Base-by-base conservation (phyloP, 2,329 filamentous ascomycete species). In the Pyrenochaeta sp. region DNA sequence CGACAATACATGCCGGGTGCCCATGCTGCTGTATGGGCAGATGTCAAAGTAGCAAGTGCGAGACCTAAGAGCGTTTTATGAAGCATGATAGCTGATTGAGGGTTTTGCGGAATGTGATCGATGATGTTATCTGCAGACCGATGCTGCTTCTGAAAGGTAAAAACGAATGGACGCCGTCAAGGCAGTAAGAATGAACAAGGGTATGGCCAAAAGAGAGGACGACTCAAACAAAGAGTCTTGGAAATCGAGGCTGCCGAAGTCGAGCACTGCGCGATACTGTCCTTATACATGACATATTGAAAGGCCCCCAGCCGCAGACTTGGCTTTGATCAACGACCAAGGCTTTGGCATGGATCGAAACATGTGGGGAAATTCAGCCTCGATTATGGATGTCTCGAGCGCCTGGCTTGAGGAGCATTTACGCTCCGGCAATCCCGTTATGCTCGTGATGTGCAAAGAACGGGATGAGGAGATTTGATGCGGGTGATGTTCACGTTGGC, bases 1-100 rank as follows among this genome's bases (percentile, higher is more conserved):
- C 67, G 53, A 44, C 72, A 75, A 57, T 73, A 74, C 72, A 74
- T 74, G 28, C 72, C 72, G 41, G 65, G 66, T 8, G 58, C 60
- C 60, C 67, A 74, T 8, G 70, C 69, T 2, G 67, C 72, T 8
- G 63, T 65, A 39, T 74, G 72, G 19, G 67, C 72, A n/a, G 61
- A 49, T 22, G 60, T 60, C 18, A 46, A 11, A 11, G 44, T 21
- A 1, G 48, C 39, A 17, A 60, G 23, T 19, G 38, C 39, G 5
- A 56, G 28, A 5, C 32, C 21, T 17, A 55, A 42, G 23, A 58
- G 32, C 8, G 44, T 31, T n/a, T 43, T 37, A 11, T 22, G 35
- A 23, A 55, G 36, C 54, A 60, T 58, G 20, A 8, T 37, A 8
- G 27, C 23, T 19, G 26, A 17, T 36, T 7, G 10, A 35, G 17